Conservation (phyloP, 2,329 filamentous ascomycete genomes). For the Didymosphaeria variabile region DNA sequence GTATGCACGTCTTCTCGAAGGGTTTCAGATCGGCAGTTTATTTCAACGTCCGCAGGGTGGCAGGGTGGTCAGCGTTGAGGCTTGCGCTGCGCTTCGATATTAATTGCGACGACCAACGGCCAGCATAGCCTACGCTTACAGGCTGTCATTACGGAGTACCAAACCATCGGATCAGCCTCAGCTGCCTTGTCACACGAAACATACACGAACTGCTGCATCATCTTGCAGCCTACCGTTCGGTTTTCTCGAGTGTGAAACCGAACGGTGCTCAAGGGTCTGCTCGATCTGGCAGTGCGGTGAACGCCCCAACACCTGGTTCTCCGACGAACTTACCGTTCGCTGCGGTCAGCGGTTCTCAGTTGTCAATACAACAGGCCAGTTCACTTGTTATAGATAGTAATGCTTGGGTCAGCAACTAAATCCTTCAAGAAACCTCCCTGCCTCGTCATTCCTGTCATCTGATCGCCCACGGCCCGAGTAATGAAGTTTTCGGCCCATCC, state of each 20-base stretch:
- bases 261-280: conserved; percentile 1
- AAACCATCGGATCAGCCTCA: conserved; percentile 19
- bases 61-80: conserved; percentile 38
- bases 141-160: conserved; percentile 17
- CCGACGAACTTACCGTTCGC: conserved; percentile 13
- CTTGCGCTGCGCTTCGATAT: conserved; percentile 26
- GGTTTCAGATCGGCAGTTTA: conserved; percentile 24
- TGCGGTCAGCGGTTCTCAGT: conserved; percentile 6
- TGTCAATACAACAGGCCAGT: conserved; percentile 1
- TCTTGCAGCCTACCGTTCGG: conserved; percentile 13
- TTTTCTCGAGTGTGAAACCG: conserved; percentile 9
- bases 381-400: neutral
- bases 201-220: conserved; percentile 21
- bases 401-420: conserved; percentile 4
- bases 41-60: conserved; percentile 25
- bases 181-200: conserved; percentile 15
- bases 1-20: conserved; percentile 20
- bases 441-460: conserved; percentile 5
- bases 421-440: neutral
- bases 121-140: conserved; percentile 14
- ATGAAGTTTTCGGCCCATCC: conserved; percentile 5
- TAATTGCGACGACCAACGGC: conserved; percentile 23
- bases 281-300: conserved; percentile 10
- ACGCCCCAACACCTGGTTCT: conserved; percentile 21
- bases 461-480: conserved; percentile 13